These are phyloP conservation scores for Akanthomyces muscarius DNA, from an alignment of 2,329 filamentous ascomycete species.

Conservation along the genomic window DNA sequence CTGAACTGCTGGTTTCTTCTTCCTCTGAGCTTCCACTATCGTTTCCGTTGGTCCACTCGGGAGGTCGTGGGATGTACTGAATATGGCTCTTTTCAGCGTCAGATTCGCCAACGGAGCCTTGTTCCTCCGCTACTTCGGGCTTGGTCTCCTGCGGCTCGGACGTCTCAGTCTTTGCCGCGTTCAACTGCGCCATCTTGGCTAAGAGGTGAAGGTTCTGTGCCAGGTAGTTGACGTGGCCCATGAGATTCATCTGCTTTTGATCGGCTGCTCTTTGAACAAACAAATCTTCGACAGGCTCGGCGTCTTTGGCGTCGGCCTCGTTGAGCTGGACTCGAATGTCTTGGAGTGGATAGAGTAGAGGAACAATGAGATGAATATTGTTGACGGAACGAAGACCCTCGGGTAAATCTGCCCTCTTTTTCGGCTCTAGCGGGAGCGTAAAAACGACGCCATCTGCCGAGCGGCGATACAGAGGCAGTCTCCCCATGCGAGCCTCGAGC, in stretches of 20 bases:
- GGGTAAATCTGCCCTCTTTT: constrained; percentile 57
- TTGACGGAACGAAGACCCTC: constrained; percentile 56
- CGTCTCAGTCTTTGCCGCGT: constrained; percentile 21
- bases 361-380: constrained; percentile 65
- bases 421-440: constrained; percentile 65
- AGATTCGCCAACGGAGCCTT: constrained; percentile 2
- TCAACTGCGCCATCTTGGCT: constrained; percentile 48
- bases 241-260: constrained; percentile 59
- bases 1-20: constrained; percentile 43
- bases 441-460: constrained; percentile 67
- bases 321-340: constrained; percentile 62
- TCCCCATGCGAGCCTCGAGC: constrained; percentile 70
- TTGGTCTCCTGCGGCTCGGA: constrained; percentile 19
- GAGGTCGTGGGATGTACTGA: constrained; percentile 68
- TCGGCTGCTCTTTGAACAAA: constrained; percentile 58
- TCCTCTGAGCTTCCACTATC: constrained; percentile 41
- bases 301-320: constrained; percentile 57
- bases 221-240: constrained; percentile 72
- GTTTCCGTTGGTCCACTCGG: constrained; percentile 61
- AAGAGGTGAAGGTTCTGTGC: constrained; percentile 66
- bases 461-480: constrained; percentile 62
- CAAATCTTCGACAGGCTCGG: constrained; percentile 58
- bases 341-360: constrained; percentile 67
- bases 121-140: constrained; percentile 10
- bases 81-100: constrained; percentile 59